Base-by-base conservation (phyloP, 352 stramenopile genomes). In the Blastocystis sp. region DNA sequence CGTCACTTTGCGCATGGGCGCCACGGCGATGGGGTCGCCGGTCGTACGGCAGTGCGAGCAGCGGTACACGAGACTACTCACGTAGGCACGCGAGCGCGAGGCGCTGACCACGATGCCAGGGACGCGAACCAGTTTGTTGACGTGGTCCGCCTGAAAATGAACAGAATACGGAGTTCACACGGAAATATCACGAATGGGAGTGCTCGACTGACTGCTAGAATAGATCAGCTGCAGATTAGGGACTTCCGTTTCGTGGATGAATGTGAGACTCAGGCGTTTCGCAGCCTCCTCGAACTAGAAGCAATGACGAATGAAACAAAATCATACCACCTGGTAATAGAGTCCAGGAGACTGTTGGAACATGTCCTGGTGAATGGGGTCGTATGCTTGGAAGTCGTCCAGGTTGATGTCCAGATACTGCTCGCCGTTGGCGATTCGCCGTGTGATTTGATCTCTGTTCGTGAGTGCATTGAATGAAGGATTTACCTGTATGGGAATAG, bases 41-140 rank as follows among this genome's bases (percentile, higher is more conserved):
- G 57, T 84, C 24, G 84, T 75, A 3, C 69, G 54, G 84, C 88
- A 91, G 46, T 89, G 90, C 27, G 87, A 86, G 90, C 96, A 98
- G 54, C 93, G 90, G 36, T 98, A 90, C 44, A 89, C 92, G 16
- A 97, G 90, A 6, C 91, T 89, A 8, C 94, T 90, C 69, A 95
- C 97, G 69, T 97, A 95, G 27, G 93, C 94, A n/a, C 92, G 91
- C 61, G 97, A 92, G 51, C 93, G 90, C 34, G 91, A 95, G 61
- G 94, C 94, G 61, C 92, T 97, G 87, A 98, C 97, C 63, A 99
- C 91, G 86, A 99, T 98, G 16, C 96, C 96, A 0, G 94, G 94
- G 11, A 92, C 87, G n/a, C 72, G 44, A 16, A 89, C 61, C 18
- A 89, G 86, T 38, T 72, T 87, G 65, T 90, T 89, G 46, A 89